Evolutionary conservation across 139 green algal species (phyloP), one percentile per base, ranked within the genome.

Genomic region (Chlamydomonas sphaeroides): DNA sequence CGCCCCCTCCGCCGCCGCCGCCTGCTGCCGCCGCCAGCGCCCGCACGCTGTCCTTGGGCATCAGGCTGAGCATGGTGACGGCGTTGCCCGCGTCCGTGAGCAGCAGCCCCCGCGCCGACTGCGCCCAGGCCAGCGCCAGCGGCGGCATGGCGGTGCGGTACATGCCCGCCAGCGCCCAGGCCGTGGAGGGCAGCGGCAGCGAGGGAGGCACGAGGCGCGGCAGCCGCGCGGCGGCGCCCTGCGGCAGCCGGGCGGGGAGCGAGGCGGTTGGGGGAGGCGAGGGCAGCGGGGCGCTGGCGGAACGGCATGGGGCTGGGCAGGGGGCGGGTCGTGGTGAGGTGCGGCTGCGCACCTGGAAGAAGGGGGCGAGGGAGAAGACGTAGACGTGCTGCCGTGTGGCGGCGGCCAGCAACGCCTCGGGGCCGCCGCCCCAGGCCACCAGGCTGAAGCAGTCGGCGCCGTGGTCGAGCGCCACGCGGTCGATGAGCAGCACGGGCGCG

Each of bases 51-150:
- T 57, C 68, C 45, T 61, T 68, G 20, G 56, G 66, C 32, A 77
- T 33, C 20, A 91, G 32, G 20, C 78, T 49, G 42, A 92, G 73
- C 88, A 92, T 92, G n/a, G 81, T 84, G 0, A 94, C 82, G 59
- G 71, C 41, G 65, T 85, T 89, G 0, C 33, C 49, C 1, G 69
- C 32, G 35, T 93, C 91, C 2, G 77, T 86, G 11, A 87, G 38
- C 35, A 94, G 81, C 23, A 94, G 66, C 3, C 91, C 91, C 10
- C 78, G 74, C 0, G 62, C 83, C 57, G 45, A 10, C 45, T 53
- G 45, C 6, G 91, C 91, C 84, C 87, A 94, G 35, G 85, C 76
- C 30, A 93, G 30, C 1, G 79, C 85, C 17, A 85, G 65, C 15
- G 87, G 21, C 0, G 53, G 59, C 38, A 80, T 80, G 11, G 71